Base-by-base conservation (phyloP, 805 yeast species). In the Wickerhamiella occidentalis region DNA sequence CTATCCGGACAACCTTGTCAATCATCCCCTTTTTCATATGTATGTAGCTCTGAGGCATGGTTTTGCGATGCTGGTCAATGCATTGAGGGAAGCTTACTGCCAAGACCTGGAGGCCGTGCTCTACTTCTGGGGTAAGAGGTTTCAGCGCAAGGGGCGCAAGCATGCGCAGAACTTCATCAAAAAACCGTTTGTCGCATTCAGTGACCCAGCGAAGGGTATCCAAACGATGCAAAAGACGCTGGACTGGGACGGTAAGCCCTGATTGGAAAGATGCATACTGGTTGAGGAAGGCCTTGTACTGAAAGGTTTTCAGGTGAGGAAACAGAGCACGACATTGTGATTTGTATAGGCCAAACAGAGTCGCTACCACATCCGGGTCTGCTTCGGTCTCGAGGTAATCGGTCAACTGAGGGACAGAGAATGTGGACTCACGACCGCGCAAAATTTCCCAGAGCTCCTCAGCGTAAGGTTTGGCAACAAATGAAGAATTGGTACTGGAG, bases 221-320 rank as follows among this genome's bases (percentile, higher is more conserved):
- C 12, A 74, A 74, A 9, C 74, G 67, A 6, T 69, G 69, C 58
- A 79, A 75, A 19, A 85, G 64, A 55, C 75, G 75, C 58, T 73
- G 75, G 37, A 79, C 82, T 3, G 83, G 82, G 0, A 77, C 69
- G 0, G 87, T 77, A 48, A 85, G 69, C 1, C 77, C 69, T 70
- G 70, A 64, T 50, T 68, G 74, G 61, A 78, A 83, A 7, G 76
- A 67, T 7, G 69, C 60, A 44, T 83, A 63, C 23, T 74, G 64
- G n/a, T 73, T 66, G 47, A 79, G 72, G 29, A 86, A 64, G 57
- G 76, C 76, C 52, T 76, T 77, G 51, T 81, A 63, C 51, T 80
- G 83, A 78, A 85, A 74, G 58, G 70, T 79, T 53, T 88, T 69
- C 50, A 85, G 65, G 45, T 77, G 71, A 53, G 82, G 85, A 52